Conservation (phyloP, 345 rosid genomes). For the Citrus sinensis region DVS_A1.0 CM039166.1:18732501-18733000, state of each 20-base stretch:
- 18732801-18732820: constrained; percentile 98
- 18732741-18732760: constrained; percentile 97
- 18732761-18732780: constrained; percentile 90
- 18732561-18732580: neutral
- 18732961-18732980: constrained; percentile 98
- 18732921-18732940: constrained; percentile 79
- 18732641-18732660: neutral
- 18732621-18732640: neutral
- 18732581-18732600: neutral
- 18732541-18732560: neutral
- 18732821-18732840: constrained; percentile 95
- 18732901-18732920: constrained; percentile 92
- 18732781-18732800: constrained; percentile 86
- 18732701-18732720: neutral
- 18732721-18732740: constrained; percentile 1
- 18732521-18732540: neutral
- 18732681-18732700: constrained; percentile 2
- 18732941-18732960: constrained; percentile 95
- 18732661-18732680: neutral
- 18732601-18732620: neutral
- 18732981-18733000: constrained; percentile 12
- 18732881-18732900: constrained; percentile 90
- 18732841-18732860: constrained; percentile 96
- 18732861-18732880: constrained; percentile 87
- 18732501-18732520: neutral